Base-by-base conservation (phyloP, 768 basidiomycete species). In the Amanita thiersii region DNA sequence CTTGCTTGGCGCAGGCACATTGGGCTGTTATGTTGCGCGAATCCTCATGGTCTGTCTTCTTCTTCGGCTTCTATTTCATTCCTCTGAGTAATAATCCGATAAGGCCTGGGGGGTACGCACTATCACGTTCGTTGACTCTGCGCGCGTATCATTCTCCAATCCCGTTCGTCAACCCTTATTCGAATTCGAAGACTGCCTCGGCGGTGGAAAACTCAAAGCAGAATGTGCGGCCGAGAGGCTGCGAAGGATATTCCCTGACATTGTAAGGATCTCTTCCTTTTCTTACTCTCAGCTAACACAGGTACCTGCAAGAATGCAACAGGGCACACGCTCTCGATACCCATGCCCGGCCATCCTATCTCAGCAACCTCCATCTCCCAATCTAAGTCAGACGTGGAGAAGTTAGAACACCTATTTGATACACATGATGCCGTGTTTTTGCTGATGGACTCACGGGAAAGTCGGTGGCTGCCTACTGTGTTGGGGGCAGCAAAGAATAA, bases 371-470 rank as follows among this genome's bases (percentile, higher is more conserved):
- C 69, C 0, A 56, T 80, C 3, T 70, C 69, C 2, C 73, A 81
- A 51, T 68, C 75, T 0, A 71, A 75, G 54, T 66, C 68, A n/a
- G 82, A 90, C 48, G 79, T 97, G 0, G 62, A 62, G 23, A 66
- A 69, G 50, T 72, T 99, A 6, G 90, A 93, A 52, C 57, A 69
- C 18, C 73, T 98, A 11, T 72, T 98, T 43, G 81, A 86, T 21
- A 66, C 70, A 12, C 94, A 99, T 54, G 96, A 99, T 54, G 93
- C 71, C 0, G 70, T 97, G 2, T 98, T 92, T 60, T 66, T 97
- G 23, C 69, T 98, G 17, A 98, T 97, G 96, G 96, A 98, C 57
- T 97, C 92, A n/a, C 69, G 94, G 25, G 96, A 99, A 61, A 92
- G 89, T 51, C 65, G 96, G 33, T 99, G 96, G 96, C 63, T 99